Base-by-base conservation (phyloP, 2,329 filamentous ascomycete species). In the Diplocarpon rosae region DNA sequence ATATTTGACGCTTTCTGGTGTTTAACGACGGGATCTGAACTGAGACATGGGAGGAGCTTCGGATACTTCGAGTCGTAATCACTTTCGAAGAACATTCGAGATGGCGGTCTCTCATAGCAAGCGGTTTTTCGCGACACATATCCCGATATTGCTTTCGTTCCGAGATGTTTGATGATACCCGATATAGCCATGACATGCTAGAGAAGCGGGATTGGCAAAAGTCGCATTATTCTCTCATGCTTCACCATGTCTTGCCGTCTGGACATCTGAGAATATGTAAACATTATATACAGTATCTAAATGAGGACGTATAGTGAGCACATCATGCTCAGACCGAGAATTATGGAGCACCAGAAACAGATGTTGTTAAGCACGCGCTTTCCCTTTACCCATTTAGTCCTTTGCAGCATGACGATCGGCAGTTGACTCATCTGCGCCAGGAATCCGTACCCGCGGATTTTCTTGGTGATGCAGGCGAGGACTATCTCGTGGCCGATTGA, bases 391-490 rank as follows among this genome's bases (percentile, higher is more conserved):
- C 78, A 86, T 49, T 71, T 76, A 4, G 84, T 88, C 50, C 85
- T 76, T 69, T 96, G 92, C 27, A 96, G 68, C 63, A 89, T 78
- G n/a, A 96, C 85, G 54, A 96, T 92, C 0, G 92, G 92, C 55
- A 96, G 74, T 70, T 98, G 92, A 50, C 93, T 68, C 92, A 98
- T 96, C 79, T 95, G 92, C 50, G 86, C 84, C 15, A 93, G 60
- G 61, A 95, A 94, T 9, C 90, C 92, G 60, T 96, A 98, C 11
- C 92, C 92, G 31, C 92, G 72, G 37, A 96, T 71, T 69, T 98
- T 96, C 71, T 95, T 90, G 20, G 89, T 95, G 62, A 98, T 96
- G 63, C 90, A 96, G 7, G 85, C 88, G 85, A 98, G 94, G 58
- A 98, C 85, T 46, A 98, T 75, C 65, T 98, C 92, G 62, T 96